Conservation (phyloP, 2,329 filamentous ascomycete genomes). For the Monilinia vaccinii-corymbosi region DNA sequence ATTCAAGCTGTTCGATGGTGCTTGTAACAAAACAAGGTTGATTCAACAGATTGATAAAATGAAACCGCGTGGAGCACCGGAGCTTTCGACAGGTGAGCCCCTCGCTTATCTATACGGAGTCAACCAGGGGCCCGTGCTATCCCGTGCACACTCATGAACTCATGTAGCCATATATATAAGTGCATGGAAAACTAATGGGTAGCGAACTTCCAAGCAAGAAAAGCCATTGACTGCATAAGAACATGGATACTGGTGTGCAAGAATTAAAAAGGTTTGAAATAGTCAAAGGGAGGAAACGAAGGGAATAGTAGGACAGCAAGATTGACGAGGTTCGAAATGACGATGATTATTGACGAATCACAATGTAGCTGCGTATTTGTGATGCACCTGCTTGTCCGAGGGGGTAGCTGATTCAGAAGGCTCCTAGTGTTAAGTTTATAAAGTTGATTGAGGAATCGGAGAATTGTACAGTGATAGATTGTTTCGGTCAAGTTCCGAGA, state of each 20-base stretch:
- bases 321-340: background rate
- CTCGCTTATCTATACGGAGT: background rate
- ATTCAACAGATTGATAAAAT: slow-evolving; percentile 13
- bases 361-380: background rate
- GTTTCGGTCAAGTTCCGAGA: background rate
- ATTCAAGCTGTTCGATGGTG: slow-evolving; percentile 1
- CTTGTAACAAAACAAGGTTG: slow-evolving; percentile 7
- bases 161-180: slow-evolving; percentile 3
- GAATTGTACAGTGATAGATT: background rate
- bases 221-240: slow-evolving; percentile 5
- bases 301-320: background rate
- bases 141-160: slow-evolving; percentile 13
- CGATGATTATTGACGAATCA: background rate
- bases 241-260: background rate
- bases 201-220: background rate
- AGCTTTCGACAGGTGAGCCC: slow-evolving; percentile 12
- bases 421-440: background rate
- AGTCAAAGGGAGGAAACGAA: background rate
- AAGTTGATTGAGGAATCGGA: background rate
- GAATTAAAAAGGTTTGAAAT: background rate
- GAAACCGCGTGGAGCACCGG: slow-evolving; percentile 21
- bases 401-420: background rate
- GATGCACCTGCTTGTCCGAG: background rate
- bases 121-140: slow-evolving; percentile 13
- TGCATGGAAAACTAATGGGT: background rate